phyloP scores from a whole-genome alignment of 148 eudicot genomes.

The Arbutus unedo region DNA sequence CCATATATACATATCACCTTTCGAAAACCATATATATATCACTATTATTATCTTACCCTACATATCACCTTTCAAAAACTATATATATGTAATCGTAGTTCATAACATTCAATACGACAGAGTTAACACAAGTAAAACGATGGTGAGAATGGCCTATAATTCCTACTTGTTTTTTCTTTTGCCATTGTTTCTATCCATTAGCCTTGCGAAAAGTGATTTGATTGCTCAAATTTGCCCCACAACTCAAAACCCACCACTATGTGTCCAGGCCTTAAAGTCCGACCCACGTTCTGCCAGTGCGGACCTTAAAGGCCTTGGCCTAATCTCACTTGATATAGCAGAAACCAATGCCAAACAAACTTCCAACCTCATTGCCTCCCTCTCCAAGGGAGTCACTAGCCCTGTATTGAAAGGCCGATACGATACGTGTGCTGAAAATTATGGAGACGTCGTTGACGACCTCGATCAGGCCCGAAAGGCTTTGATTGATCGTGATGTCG shows the following conservation, averaged over 20 bases:
- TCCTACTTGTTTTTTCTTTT: not conserved
- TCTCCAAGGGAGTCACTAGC: not conserved
- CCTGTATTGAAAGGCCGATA: not conserved
- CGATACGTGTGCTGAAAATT: conserved; percentile 6
- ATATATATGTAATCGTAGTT: too few relatives aligned
- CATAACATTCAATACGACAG: too few relatives aligned
- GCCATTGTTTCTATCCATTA: not conserved
- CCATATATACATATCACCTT: too few relatives aligned
- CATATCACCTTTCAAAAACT: too few relatives aligned
- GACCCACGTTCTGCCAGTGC: conserved; percentile 6
- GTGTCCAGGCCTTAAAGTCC: not conserved
- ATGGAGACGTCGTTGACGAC: not conserved
- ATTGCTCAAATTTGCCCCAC: not conserved
- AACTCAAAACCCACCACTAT: conserved; percentile 1
- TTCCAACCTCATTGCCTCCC: not conserved
- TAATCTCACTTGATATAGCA: conserved; percentile 6
- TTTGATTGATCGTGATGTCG: not conserved
- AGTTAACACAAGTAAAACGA: too few relatives aligned
- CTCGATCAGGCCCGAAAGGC: not conserved
- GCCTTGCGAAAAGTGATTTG: not conserved
- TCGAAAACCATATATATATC: too few relatives aligned
- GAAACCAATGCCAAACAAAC: conserved; percentile 2
- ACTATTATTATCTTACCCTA: too few relatives aligned
- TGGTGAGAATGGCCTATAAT: not conserved
- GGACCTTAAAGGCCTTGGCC: conserved; percentile 19